These are phyloP conservation scores for Trichothecium roseum DNA, from an alignment of 2,329 filamentous ascomycete species.

Conservation along the genomic window DNA sequence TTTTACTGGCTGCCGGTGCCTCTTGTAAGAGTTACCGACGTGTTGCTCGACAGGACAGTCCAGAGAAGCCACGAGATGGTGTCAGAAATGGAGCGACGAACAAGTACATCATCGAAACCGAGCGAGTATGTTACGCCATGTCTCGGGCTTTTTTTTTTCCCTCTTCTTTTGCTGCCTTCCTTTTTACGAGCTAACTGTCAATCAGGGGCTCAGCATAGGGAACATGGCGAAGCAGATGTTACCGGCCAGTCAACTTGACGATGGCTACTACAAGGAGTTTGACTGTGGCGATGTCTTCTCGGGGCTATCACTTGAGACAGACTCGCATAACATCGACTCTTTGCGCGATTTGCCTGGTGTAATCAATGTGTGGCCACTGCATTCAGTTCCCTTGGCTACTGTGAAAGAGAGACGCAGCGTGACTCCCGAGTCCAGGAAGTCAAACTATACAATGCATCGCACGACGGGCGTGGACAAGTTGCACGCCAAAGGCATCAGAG, in stretches of 20 bases:
- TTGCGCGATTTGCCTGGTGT: constrained; percentile 21
- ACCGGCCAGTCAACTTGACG: constrained; percentile 7
- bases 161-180: too few relatives aligned
- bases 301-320: constrained; percentile 21
- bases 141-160: neutral
- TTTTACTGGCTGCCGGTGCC: constrained; percentile 1
- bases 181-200: too few relatives aligned
- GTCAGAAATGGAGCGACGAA: constrained; percentile 7
- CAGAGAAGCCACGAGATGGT: neutral
- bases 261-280: constrained; percentile 15
- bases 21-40: neutral
- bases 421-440: neutral
- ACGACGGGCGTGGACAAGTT: constrained; percentile 28
- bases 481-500: constrained; percentile 24
- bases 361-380: constrained; percentile 24
- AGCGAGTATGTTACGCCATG: constrained; percentile 5
- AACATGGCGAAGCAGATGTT: constrained; percentile 13
- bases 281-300: constrained; percentile 24
- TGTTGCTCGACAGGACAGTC: neutral
- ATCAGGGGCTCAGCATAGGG: constrained; percentile 6
- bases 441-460: constrained; percentile 23
- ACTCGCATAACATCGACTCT: constrained; percentile 19
- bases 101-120: constrained; percentile 14
- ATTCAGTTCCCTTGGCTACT: constrained; percentile 10
- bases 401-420: constrained; percentile 2